Evolutionary conservation across 1,139 yeast species (phyloP).

Genomic region (Geotrichum reessii): DNA sequence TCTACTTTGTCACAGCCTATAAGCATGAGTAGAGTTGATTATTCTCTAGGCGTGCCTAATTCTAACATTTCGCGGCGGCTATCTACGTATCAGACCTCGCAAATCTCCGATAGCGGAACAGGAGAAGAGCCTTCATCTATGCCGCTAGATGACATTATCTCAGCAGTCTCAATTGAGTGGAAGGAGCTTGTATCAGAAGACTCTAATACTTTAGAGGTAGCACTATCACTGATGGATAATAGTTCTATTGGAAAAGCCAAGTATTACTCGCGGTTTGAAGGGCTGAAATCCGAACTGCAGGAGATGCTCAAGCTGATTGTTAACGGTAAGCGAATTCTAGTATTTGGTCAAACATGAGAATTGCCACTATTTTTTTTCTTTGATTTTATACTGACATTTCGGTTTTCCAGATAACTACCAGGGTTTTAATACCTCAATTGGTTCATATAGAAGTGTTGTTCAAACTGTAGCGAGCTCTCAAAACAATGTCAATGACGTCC

Average conservation of each 20-base stretch:
- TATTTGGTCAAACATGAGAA: background rate
- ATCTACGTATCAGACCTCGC: constrained; percentile 6
- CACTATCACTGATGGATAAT: constrained; percentile 72
- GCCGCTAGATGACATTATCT: constrained; percentile 15
- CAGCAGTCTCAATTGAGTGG: constrained; percentile 25
- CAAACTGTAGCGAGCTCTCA: constrained; percentile 55
- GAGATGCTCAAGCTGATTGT: constrained; percentile 63
- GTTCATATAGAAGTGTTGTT: constrained; percentile 62
- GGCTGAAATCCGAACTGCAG: constrained; percentile 52
- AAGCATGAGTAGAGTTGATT: constrained; percentile 11
- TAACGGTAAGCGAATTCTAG: constrained; percentile 39
- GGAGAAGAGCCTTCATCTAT: background rate
- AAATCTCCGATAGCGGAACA: constrained; percentile 1
- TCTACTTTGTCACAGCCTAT: background rate
- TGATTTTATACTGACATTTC: background rate
- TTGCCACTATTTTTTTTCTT: background rate
- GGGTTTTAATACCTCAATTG: constrained; percentile 75
- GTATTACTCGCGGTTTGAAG: constrained; percentile 51
- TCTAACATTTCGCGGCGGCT: constrained; percentile 16
- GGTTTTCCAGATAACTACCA: constrained; percentile 50
- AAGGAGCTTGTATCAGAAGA: constrained; percentile 39
- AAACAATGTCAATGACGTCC: constrained; percentile 46
- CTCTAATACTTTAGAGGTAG: constrained; percentile 78
- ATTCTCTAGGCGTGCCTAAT: constrained; percentile 7
- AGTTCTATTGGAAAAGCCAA: constrained; percentile 86